Evolutionary conservation across 176 grass and related monocot species (phyloP), one percentile per base, ranked within the genome.

Genomic region (Oryza officinalis): DNA sequence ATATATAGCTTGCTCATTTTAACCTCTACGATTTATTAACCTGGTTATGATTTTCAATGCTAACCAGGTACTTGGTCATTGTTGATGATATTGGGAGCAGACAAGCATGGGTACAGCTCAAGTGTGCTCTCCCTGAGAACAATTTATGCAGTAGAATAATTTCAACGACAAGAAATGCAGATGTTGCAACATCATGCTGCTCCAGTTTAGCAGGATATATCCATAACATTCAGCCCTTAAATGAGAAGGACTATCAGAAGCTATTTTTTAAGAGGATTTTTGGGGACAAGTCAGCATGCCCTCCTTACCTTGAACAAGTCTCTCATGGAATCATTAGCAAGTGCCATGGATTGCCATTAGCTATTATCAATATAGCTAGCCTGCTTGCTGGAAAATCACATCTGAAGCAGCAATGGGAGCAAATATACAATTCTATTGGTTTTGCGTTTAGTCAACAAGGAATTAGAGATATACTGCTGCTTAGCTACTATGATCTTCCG

Each of bases 21-120:
- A 44, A 44, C 1, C 7, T 44, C 4, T 10, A 44, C 41, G 10
- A 11, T 44, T 44, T 44, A 11, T 44, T 10, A 44, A 44, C 41
- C 41, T 10, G 41, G 4, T 11, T 44, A 10, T 44, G 8, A 10
- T 44, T 44, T 44, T 44, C 41, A 44, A 44, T 10, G 41, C 9
- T 44, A 44, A 44, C 41, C 41, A 85, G 83, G 32, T 85, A 78
- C 17, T 14, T 85, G 7, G 63, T 85, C 30, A 6, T 79, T 35
- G 35, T 80, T 4, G 78, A 80, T 69, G 78, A 80, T 27, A 80
- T 80, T 12, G 69, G 78, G 78, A 80, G 30, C 45, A 47, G 14
- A 80, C 1, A 12, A 23, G 28, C 27, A 31, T 80, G 65, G 78
- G 65, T 54, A 5, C 23, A 69, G 1, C 4, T 80, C 65, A 54